These are phyloP conservation scores for Cerioporus squamosus DNA, from an alignment of 1,284 basidiomycete genomes.

Conservation along the genomic window DNA sequence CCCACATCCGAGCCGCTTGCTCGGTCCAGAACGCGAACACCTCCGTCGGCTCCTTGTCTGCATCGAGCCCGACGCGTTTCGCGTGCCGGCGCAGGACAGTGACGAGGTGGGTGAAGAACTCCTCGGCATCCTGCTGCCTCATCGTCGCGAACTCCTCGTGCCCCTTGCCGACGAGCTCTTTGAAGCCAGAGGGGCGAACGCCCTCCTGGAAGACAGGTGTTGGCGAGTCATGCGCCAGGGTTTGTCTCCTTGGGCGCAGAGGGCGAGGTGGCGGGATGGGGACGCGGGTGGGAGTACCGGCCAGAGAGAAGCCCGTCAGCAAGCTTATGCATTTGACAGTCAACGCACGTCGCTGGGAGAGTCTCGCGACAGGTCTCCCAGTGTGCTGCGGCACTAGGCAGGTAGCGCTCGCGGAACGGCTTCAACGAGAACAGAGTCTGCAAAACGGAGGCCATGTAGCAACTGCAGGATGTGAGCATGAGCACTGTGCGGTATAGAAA, in stretches of 20 bases:
- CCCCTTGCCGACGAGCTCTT: constrained; percentile 88
- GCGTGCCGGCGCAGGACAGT: constrained; percentile 70
- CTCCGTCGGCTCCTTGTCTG: constrained; percentile 58
- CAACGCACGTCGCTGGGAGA: constrained; percentile 85
- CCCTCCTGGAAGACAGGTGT: constrained; percentile 85
- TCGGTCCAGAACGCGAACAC: constrained; percentile 86
- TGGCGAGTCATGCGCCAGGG: constrained; percentile 43
- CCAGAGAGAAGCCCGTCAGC: constrained; percentile 94
- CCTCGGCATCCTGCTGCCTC: constrained; percentile 97
- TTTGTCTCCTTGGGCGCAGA: constrained; percentile 35
- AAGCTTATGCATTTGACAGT: constrained; percentile 95
- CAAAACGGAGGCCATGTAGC: constrained; percentile 96
- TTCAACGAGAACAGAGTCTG: constrained; percentile 88
- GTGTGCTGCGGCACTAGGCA: constrained; percentile 58
- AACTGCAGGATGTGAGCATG: constrained; percentile 54
- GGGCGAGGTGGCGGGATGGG: constrained; percentile 27
- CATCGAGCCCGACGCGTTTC: constrained; percentile 48
- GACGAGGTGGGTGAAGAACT: constrained; percentile 89
- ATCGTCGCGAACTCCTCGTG: constrained; percentile 97
- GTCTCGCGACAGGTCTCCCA: constrained; percentile 67
- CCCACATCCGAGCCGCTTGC: constrained; percentile 83
- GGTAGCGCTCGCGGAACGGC: constrained; percentile 80
- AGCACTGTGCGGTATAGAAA: no score
- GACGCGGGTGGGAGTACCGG: constrained; percentile 79
- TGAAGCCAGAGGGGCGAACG: constrained; percentile 85